phyloP scores from a whole-genome alignment of 352 stramenopile genomes.

The Phytopythium helicoides region DNA sequence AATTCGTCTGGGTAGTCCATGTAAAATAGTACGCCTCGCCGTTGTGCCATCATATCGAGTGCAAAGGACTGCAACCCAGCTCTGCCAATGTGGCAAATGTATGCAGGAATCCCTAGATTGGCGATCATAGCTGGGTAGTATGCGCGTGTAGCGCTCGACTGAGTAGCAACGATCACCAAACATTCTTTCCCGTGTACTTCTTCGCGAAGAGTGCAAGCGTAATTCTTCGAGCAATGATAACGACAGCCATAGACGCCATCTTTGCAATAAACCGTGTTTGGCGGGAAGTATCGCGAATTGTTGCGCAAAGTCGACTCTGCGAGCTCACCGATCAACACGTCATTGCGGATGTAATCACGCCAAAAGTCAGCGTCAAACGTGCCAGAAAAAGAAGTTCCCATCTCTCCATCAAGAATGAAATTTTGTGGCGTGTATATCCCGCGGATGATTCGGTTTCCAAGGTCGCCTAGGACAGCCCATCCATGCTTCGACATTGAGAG shows the following conservation, averaged over 20 bases:
- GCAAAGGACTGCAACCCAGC: conserved; percentile 9
- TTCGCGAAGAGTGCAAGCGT: conserved; percentile 32
- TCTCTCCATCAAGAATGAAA: conserved; percentile 18
- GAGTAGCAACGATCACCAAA: conserved; percentile 28
- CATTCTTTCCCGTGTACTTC: conserved; percentile 19
- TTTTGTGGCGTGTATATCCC: conserved; percentile 40
- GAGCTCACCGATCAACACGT: conserved; percentile 23
- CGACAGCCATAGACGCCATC: conserved; percentile 30
- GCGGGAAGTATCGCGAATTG: conserved; percentile 20
- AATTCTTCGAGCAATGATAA: conserved; percentile 31
- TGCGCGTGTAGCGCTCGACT: conserved; percentile 13
- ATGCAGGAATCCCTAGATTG: conserved; percentile 40
- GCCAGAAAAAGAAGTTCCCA: conserved; percentile 7
- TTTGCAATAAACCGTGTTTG: conserved; percentile 11
- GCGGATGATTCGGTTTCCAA: conserved; percentile 25
- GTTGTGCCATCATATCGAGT: conserved; percentile 12
- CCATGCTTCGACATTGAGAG: conserved; percentile 25
- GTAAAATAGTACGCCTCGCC: conserved; percentile 33
- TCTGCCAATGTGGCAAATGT: conserved; percentile 38
- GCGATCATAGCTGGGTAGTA: conserved; percentile 28
- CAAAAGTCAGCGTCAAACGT: conserved; percentile 35
- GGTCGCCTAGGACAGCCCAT: conserved; percentile 9
- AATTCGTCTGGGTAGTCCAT: conserved; percentile 50
- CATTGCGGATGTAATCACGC: conserved; percentile 25
- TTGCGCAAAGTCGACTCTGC: conserved; percentile 7